Conservation (phyloP, 257 asterid genomes). For the Craterostigma plantagineum region DNA sequence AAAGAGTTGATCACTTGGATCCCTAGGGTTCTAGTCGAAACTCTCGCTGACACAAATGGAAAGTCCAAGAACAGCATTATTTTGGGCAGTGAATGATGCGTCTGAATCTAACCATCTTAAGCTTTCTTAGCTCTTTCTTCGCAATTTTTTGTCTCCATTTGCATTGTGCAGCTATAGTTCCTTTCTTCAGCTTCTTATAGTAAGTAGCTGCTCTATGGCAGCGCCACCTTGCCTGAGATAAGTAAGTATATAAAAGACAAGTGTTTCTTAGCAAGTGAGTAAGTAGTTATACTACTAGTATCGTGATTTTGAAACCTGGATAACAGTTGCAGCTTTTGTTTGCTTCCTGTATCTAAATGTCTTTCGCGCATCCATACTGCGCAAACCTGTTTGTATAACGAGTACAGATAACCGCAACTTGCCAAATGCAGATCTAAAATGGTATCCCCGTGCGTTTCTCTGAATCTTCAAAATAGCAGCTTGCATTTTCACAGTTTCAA, state of each 20-base stretch:
- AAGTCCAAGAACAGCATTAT: too few relatives aligned
- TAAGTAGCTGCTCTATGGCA: conserved; percentile 43
- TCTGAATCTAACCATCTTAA: conserved; percentile 51
- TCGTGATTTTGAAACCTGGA: conserved; percentile 43
- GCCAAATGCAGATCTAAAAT: conserved; percentile 41
- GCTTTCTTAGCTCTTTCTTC: conserved; percentile 65
- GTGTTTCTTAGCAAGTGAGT: conserved; percentile 9
- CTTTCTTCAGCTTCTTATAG: conserved; percentile 55
- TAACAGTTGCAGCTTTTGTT: conserved; percentile 59
- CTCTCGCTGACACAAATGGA: too few relatives aligned
- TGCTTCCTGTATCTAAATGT: conserved; percentile 45
- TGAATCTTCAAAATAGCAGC: conserved; percentile 83
- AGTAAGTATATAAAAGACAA: conserved; percentile 11
- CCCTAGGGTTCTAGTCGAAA: too few relatives aligned
- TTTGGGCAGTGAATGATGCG: conserved; percentile 8
- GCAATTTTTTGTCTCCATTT: conserved; percentile 80
- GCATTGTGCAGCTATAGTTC: conserved; percentile 65
- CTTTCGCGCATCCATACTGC: conserved; percentile 56
- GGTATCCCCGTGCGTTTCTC: conserved; percentile 35
- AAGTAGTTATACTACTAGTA: conserved; percentile 2
- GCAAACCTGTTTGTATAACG: conserved; percentile 67
- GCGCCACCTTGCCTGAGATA: conserved; percentile 71
- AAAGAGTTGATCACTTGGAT: too few relatives aligned
- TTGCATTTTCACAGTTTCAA: conserved; percentile 36
- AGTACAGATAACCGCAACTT: conserved; percentile 41